Conservation (phyloP, 495 filamentous ascomycete species). For the Filosporella fistucella region DNA sequence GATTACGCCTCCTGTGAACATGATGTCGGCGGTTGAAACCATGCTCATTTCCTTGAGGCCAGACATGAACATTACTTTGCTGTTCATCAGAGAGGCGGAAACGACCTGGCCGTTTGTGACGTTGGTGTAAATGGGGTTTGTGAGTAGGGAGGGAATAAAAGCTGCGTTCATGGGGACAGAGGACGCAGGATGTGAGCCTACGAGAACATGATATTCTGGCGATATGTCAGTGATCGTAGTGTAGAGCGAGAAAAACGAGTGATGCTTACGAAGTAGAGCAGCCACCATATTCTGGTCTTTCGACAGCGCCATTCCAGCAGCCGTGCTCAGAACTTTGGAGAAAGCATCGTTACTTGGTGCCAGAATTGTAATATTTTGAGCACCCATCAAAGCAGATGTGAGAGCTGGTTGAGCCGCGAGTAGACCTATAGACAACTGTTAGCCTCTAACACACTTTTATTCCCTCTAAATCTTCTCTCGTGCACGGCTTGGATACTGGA, state of each 20-base stretch:
- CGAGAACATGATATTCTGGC: constrained; percentile 63
- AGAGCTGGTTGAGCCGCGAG: constrained; percentile 37
- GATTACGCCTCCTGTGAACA: constrained; percentile 58
- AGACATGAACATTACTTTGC: constrained; percentile 30
- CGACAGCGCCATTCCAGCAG: constrained; percentile 19
- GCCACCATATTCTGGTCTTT: constrained; percentile 31
- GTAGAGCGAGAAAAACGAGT: too few species aligned
- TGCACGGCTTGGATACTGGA: too few species aligned
- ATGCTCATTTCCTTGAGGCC: constrained; percentile 31
- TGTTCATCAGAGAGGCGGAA: constrained; percentile 22
- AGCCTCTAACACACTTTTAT: too few species aligned
- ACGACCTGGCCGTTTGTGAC: constrained; percentile 29
- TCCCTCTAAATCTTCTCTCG: too few species aligned
- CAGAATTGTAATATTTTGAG: constrained; percentile 55
- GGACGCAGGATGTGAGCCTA: constrained; percentile 40
- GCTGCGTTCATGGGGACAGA: constrained; percentile 36
- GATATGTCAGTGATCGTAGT: too few species aligned
- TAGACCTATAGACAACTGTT: constrained; percentile 30
- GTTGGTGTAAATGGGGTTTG: constrained; percentile 37
- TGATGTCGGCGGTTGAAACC: constrained; percentile 41
- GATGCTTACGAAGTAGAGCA: constrained; percentile 53
- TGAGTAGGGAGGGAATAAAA: constrained; percentile 52
- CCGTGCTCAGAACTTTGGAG: constrained; percentile 27
- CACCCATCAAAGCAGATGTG: constrained; percentile 31
- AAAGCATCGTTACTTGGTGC: constrained; percentile 61